These are phyloP conservation scores for Boletus smithii DNA, from an alignment of 1,284 basidiomycete genomes.

Conservation along the genomic window DNA sequence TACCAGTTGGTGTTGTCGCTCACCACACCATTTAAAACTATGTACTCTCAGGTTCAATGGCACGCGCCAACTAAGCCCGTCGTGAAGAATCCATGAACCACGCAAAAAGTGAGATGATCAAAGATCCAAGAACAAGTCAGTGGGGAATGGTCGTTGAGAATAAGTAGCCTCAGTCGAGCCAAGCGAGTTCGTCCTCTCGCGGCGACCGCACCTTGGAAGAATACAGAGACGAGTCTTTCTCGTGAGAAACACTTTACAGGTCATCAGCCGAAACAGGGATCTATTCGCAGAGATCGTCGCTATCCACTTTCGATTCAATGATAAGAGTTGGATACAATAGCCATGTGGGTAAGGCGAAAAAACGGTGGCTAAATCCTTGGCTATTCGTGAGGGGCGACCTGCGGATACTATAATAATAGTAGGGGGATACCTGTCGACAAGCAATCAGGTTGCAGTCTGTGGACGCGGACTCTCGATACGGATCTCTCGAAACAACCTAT, in stretches of 20 bases:
- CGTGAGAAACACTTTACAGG: slow-evolving; percentile 1
- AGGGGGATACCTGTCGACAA: background rate
- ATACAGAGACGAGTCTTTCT: background rate
- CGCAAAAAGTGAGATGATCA: slow-evolving; percentile 1
- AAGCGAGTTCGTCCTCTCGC: background rate
- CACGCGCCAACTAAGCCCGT: too few relatives aligned
- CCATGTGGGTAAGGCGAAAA: slow-evolving; percentile 5
- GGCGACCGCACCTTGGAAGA: slow-evolving; percentile 3
- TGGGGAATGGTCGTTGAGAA: background rate
- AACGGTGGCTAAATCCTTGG: slow-evolving; percentile 1
- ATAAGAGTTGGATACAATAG: slow-evolving; percentile 4
- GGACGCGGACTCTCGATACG: background rate
- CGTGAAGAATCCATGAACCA: too few relatives aligned
- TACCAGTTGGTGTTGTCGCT: background rate
- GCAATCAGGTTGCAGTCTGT: background rate
- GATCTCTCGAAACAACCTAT: slow-evolving; percentile 30
- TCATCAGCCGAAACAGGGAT: background rate
- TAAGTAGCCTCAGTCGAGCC: background rate
- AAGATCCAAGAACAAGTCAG: background rate
- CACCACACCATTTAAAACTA: too few relatives aligned
- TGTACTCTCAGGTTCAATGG: too few relatives aligned
- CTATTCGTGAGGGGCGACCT: background rate
- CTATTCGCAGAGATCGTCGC: slow-evolving; percentile 1
- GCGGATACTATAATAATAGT: background rate
- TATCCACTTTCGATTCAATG: slow-evolving; percentile 2